Base-by-base conservation (phyloP, 2,329 filamentous ascomycete genomes). In the Apiospora saccharicola region DNA sequence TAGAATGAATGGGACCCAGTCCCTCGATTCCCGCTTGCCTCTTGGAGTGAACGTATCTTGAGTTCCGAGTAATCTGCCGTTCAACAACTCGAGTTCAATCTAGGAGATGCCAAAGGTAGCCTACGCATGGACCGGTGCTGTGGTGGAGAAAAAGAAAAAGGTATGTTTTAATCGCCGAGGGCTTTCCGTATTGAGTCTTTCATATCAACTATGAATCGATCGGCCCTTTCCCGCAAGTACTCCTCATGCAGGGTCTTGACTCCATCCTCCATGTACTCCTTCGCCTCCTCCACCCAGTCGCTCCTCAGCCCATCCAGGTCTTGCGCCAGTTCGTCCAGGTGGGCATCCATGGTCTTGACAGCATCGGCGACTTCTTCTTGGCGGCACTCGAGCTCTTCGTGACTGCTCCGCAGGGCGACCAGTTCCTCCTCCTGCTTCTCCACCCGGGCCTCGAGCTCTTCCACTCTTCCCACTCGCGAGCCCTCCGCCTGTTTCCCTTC, bases 171-270 rank as follows among this genome's bases (percentile, higher is more conserved):
- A 26, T 53, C 49, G 24, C 22, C 49, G 4, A 53, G 49, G 49
- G 49, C 49, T 53, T n/a, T 53, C 10, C 49, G 49, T 13, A 53
- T 30, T 53, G n/a, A 5, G 12, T 53, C 24, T 53, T 53, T 53
- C 22, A 53, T 51, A 24, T n/a, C 47, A 51, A n/a, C 22, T 10
- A 51, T 24, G 47, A 51, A 51, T n/a, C 13, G 24, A 24, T 51
- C 47, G n/a, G 47, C 69, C 16, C 43, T 44, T 26, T 67, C 51
- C 53, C 34, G 49, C 69, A 37, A 19, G 37, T 47, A 64, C 41
- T 70, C 34, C 22, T 64, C 53, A 67, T 30, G 34, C 61, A 70
- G 37, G 41, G 51, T 51, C 24, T 70, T 24, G 26, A 53, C 24
- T 37, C 51, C 41, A 4, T 24, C 24, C 16, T 67, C 51, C 30